phyloP scores from a whole-genome alignment of 257 asterid species.

The Cruciata laevipes region DNA sequence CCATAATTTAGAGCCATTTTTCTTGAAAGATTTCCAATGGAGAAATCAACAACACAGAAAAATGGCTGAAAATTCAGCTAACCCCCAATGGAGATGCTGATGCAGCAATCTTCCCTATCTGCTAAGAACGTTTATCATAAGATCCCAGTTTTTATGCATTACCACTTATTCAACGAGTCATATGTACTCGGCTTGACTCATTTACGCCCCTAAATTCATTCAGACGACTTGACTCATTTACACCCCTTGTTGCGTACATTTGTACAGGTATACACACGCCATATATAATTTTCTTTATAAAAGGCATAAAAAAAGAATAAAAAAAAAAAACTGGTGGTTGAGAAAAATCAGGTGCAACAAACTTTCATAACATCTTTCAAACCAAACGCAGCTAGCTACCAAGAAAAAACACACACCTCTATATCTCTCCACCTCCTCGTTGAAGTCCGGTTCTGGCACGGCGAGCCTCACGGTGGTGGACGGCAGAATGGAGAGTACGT shows the following conservation, averaged over 20 bases:
- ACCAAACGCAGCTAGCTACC: slow-evolving; percentile 13
- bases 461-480: slow-evolving; percentile 10
- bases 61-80: not conserved
- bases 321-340: slow-evolving; percentile 7
- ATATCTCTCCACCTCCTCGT: not conserved
- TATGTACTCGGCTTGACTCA: not conserved
- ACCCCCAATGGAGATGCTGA: not conserved
- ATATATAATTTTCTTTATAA: no score
- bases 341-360: slow-evolving; percentile 10
- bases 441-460: not conserved
- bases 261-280: not conserved
- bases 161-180: not conserved
- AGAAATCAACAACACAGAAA: not conserved
- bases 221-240: not conserved
- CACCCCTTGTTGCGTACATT: not conserved
- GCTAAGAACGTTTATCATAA: not conserved
- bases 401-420: slow-evolving; percentile 1
- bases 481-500: slow-evolving; percentile 41
- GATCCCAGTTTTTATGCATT: not conserved
- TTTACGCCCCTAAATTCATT: not conserved
- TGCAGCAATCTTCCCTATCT: not conserved
- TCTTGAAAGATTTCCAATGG: not conserved
- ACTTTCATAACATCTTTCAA: not conserved
- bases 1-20: slow-evolving; percentile 14
- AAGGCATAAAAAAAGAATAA: no score